Base-by-base conservation (phyloP, 2,329 filamentous ascomycete species). In the Pochonia chlamydosporia region DNA sequence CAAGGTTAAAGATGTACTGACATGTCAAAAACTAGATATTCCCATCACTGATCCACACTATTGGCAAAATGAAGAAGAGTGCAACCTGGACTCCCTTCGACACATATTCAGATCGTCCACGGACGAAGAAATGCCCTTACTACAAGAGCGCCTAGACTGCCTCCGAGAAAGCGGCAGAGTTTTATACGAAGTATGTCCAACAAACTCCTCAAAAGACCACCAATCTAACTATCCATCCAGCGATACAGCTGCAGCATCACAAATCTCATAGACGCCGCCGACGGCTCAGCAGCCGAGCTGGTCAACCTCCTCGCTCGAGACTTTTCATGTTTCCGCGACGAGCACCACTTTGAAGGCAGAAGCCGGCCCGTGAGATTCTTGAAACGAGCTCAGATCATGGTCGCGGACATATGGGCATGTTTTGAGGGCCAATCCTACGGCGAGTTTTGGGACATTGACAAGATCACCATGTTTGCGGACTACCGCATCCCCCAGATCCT, bases 401-500 rank as follows among this genome's bases (percentile, higher is more conserved):
- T 95, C 3, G 95, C 95, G 20, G 93, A 99, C 64, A 64, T 97
- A 1, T 99, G 95, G 95, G 95, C 93, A 5, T 95, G 90, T 53
- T 97, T 97, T 63, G 81, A 92, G 45, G 90, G 89, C 40, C 74
- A 85, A 55, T 75, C 79, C 23, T 91, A 84, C 59, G 95, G 93
- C 26, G 73, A 78, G 24, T 99, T 99, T 65, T 63, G 81, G 48
- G 93, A 99, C 62, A 96, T 99, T 57, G 86, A 93, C 68, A 89
- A 90, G 63, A 86, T 99, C 59, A 99, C 93, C 51, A 97, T 97
- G 85, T 99, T 99, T 72, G 91, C 93, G 61, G 93, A 99, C 70
- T 99, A 99, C 63, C 86, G 93, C 37, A 85, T 99, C 46, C 95
- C 95, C 13, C 93, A 99, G 69, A 93, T 96, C 56, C 78, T 99